These are phyloP conservation scores for Candida mattraensis DNA, from an alignment of 805 yeast species.

Conservation along the genomic window DNA sequence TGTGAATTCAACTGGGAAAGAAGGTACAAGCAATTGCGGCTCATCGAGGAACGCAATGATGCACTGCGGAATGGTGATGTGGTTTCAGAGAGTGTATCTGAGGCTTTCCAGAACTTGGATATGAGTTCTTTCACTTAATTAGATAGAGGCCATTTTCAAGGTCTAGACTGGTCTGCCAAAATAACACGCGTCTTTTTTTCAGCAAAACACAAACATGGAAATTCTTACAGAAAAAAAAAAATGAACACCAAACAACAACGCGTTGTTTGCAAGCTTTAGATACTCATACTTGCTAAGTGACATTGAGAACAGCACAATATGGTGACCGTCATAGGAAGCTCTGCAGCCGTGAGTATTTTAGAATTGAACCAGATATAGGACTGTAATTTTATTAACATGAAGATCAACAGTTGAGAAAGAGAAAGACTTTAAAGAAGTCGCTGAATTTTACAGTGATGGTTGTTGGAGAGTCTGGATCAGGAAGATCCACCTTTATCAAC, in stretches of 20 bases:
- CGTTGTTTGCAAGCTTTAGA: too few relatives aligned
- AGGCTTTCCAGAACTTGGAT: too few relatives aligned
- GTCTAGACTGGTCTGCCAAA: too few relatives aligned
- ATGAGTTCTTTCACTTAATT: too few relatives aligned
- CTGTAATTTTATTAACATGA: not conserved
- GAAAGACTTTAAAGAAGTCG: constrained; percentile 79
- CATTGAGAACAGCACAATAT: constrained; percentile 10
- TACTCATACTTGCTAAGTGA: constrained; percentile 8
- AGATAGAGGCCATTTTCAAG: too few relatives aligned
- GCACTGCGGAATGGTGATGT: constrained; percentile 8
- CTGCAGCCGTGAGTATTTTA: constrained; percentile 11
- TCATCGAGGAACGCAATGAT: constrained; percentile 14
- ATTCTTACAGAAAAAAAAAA: not conserved
- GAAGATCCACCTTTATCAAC: constrained; percentile 90
- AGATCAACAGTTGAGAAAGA: constrained; percentile 50
- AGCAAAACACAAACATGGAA: too few relatives aligned
- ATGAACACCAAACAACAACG: too few relatives aligned
- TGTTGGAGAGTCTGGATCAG: constrained; percentile 83
- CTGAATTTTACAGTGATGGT: constrained; percentile 85
- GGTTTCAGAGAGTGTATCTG: too few relatives aligned
- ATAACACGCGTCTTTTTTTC: too few relatives aligned
- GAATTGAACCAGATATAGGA: too few relatives aligned
- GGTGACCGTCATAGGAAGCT: constrained; percentile 17
- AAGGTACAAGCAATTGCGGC: constrained; percentile 55
- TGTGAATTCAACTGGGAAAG: constrained; percentile 67